Conservation (phyloP, 1,284 basidiomycete genomes). For the Bondarzewia mesenterica region DNA sequence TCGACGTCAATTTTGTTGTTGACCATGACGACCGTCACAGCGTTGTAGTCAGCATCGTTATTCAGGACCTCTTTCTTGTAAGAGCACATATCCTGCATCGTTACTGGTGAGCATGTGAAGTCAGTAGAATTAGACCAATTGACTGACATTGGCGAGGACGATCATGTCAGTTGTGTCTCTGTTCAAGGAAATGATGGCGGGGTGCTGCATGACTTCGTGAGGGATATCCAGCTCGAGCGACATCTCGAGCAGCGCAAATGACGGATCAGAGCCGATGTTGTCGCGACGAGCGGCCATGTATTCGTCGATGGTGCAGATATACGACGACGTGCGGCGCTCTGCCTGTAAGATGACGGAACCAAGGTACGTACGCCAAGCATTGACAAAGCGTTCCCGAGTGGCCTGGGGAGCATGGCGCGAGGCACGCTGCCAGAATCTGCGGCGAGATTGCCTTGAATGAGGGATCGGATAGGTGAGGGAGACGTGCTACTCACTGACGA, state of each 20-base stretch:
- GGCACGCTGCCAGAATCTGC: slow-evolving; percentile 29
- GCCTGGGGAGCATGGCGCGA: slow-evolving; percentile 21
- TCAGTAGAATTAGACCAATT: not conserved
- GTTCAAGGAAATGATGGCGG: slow-evolving; percentile 25
- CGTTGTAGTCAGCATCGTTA: slow-evolving; percentile 15
- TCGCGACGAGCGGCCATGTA: slow-evolving; percentile 30
- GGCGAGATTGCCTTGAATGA: not conserved
- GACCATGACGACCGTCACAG: slow-evolving; percentile 19
- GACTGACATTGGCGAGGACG: slow-evolving; percentile 29
- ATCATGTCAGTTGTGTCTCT: slow-evolving; percentile 28
- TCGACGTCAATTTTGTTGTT: slow-evolving; percentile 12
- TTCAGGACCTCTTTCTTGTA: slow-evolving; percentile 18
- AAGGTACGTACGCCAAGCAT: slow-evolving; percentile 27
- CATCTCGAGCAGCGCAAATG: slow-evolving; percentile 27
- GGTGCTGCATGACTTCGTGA: slow-evolving; percentile 29
- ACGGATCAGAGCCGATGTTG: slow-evolving; percentile 31
- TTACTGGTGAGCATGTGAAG: slow-evolving; percentile 1
- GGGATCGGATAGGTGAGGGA: not conserved
- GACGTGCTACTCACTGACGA: slow-evolving; percentile 13
- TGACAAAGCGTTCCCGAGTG: slow-evolving; percentile 27
- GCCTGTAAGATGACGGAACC: slow-evolving; percentile 33
- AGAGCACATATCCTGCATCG: slow-evolving; percentile 18
- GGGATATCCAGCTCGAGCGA: slow-evolving; percentile 26
- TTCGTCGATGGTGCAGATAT: slow-evolving; percentile 25
- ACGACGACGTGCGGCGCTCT: slow-evolving; percentile 22